These are phyloP conservation scores for Jamesozyma spencerorum DNA, from an alignment of 805 yeast species.

Conservation along the genomic window DNA sequence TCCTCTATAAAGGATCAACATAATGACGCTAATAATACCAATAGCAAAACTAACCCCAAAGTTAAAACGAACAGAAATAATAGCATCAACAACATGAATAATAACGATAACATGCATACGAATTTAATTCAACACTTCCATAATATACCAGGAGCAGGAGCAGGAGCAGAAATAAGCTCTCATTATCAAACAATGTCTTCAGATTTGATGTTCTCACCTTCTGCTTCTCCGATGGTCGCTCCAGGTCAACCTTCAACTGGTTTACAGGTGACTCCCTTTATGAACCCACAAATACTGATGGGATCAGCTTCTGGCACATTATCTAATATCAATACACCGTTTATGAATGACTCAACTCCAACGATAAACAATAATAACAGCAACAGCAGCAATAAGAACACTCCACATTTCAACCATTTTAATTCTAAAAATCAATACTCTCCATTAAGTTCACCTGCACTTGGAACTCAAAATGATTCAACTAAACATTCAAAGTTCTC, in stretches of 20 bases:
- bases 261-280: slow-evolving; percentile 10
- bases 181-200: background rate
- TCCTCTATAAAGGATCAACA: no score
- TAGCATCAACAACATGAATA: background rate
- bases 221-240: slow-evolving; percentile 9
- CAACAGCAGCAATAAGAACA: background rate
- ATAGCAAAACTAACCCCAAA: background rate
- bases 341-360: background rate
- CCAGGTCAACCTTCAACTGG: slow-evolving; percentile 4
- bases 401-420: slow-evolving; percentile 1
- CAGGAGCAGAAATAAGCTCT: background rate
- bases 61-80: background rate
- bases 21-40: background rate
- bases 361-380: background rate
- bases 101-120: background rate
- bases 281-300: slow-evolving; percentile 8
- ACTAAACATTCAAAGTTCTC: slow-evolving; percentile 9
- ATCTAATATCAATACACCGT: slow-evolving; percentile 5
- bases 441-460: slow-evolving; percentile 53
- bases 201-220: slow-evolving; percentile 8
- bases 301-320: background rate
- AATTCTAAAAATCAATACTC: slow-evolving; percentile 7
- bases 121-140: background rate
- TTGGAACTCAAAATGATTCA: background rate
- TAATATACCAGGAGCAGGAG: background rate